Evolutionary conservation across 352 stramenopile genomes (phyloP), one percentile per base, ranked within the genome.

Genomic region (Sclerospora graminicola): DNA sequence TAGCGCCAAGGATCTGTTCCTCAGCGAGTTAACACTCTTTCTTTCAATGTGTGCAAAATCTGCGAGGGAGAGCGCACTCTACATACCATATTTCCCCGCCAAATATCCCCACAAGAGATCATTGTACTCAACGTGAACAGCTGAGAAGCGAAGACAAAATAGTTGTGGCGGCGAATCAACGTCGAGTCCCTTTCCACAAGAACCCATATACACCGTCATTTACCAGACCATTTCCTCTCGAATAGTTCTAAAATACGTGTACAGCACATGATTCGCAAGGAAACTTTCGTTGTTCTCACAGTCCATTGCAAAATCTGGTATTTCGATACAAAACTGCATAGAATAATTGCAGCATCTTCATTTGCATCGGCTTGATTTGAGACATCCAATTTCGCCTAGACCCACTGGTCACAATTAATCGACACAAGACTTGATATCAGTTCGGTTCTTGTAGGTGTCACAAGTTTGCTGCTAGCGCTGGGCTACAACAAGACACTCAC

Each of bases 301-400:
- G 14, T 73, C 60, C 13, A 45, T 27, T 5, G 54, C 48, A 2
- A 62, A 16, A 14, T 57, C 9, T 67, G 63, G 36, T 46, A 77
- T 23, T 63, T 59, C 16, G 42, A 51, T 5, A 87, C 34, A 31
- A 89, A 89, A 13, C 55, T 71, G 33, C 69, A 63, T 5, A 93
- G 54, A 3, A 76, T 66, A 29, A 84, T 68, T 0, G 88, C 71
- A 8, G 77, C 77, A 1, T 69, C 82, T 64, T 93, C 82, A 93
- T 87, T 7, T 79, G 77, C 18, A 93, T 34, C 3, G 91, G 50
- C 43, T 93, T 2, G 77, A 74, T 20, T 84, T 77, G 1, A 88
- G 64, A 76, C 79, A 93, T 79, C 72, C 26, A 81, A 38, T 36
- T 69, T 81, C 8, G 48, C 27, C 16, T 74, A 63, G 2, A 72